Conservation (phyloP, 257 asterid species). For the Solanum commersonii region DNA sequence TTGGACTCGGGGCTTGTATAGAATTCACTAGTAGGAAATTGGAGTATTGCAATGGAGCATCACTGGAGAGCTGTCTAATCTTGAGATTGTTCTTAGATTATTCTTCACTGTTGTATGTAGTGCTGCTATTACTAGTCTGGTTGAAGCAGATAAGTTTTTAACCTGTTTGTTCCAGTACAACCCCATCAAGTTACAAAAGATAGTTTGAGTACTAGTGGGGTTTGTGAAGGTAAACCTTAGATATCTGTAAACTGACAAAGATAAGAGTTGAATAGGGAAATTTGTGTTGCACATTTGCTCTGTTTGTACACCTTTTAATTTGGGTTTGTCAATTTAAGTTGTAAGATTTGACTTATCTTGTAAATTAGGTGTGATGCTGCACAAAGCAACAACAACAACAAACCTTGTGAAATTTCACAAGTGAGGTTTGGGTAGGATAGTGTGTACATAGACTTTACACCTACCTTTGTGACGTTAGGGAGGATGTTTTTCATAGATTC, state of each 20-base stretch:
- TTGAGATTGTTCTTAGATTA: background rate
- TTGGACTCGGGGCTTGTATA: background rate
- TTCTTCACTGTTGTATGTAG: background rate
- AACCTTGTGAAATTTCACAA: background rate
- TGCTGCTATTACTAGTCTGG: background rate
- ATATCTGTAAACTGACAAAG: background rate
- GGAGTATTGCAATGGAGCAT: background rate
- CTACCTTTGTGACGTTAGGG: background rate
- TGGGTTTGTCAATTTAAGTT: background rate
- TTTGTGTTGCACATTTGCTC: background rate
- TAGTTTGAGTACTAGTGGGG: background rate
- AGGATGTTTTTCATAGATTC: background rate
- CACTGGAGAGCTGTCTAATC: background rate
- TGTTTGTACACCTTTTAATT: background rate
- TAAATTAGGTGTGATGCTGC: background rate
- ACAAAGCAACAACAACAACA: background rate
- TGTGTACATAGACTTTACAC: background rate
- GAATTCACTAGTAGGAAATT: conserved; percentile 1
- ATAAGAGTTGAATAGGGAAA: background rate
- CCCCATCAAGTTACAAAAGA: background rate
- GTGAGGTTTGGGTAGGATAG: background rate
- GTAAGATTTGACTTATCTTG: background rate
- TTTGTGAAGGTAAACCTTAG: background rate
- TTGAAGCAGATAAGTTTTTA: background rate
- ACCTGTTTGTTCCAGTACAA: background rate